Base-by-base conservation (phyloP, 768 basidiomycete species). In the Chalciporus pseudorubinellus region DNA sequence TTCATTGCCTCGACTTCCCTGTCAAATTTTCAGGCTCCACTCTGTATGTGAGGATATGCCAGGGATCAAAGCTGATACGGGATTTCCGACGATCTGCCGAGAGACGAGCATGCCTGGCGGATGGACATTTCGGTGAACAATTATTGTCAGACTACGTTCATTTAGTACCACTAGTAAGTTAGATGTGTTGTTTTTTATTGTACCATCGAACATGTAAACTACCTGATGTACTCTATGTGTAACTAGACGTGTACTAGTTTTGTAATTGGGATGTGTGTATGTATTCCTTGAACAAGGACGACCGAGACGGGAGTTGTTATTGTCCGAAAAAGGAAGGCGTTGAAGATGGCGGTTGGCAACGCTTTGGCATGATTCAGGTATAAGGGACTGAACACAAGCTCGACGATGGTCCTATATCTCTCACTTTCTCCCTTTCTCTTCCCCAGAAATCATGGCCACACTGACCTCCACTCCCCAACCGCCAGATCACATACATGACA, bases 51-150 rank as follows among this genome's bases (percentile, higher is more conserved):
- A 63, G 40, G 44, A n/a, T 22, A 46, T 42, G 53, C 42, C 46
- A 41, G 49, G 52, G 24, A 45, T 38, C 14, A 42, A 52, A 50
- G 43, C 53, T 28, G 28, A 59, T n/a, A 55, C 50, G 41, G 51
- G 48, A 36, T 56, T 61, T 31, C 38, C 60, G 40, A 40, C 28
- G 14, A 59, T 59, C 50, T 55, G 55, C 39, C 54, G 63, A 36
- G 72, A 75, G 53, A 55, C 61, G 55, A 69, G 68, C 41, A 75
- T 75, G 74, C 74, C 74, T 29, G 72, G 74, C 14, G 71, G 69
- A 42, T 76, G 75, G 74, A 69, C 59, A 4, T 69, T 68, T 33
- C 40, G 20, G 40, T 70, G 50, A 45, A 29, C 46, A 29, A 48
- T 36, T 28, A 36, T 16, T 34, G 16, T 16, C 6, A 34, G 33